phyloP scores from a whole-genome alignment of 768 basidiomycete species.

The Rhizopogon salebrosus region DNA sequence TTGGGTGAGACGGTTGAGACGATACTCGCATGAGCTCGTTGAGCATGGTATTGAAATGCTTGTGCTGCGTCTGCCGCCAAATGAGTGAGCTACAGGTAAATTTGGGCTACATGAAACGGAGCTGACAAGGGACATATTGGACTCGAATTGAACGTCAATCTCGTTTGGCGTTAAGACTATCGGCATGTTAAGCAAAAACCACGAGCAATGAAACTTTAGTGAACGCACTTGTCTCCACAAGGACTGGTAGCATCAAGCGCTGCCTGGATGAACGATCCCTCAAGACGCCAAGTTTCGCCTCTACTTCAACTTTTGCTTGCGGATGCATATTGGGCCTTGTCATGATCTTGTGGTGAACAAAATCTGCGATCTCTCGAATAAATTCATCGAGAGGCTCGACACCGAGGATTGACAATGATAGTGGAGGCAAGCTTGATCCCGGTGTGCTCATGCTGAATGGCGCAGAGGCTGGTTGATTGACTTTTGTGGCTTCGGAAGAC shows the following conservation, averaged over 20 bases:
- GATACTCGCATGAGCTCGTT: conserved; percentile 70
- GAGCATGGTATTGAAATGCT: conserved; percentile 80
- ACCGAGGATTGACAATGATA: conserved; percentile 78
- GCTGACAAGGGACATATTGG: conserved; percentile 85
- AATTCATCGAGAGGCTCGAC: conserved; percentile 93
- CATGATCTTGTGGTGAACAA: conserved; percentile 67
- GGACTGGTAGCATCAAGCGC: conserved; percentile 64
- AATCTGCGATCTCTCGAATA: conserved; percentile 87
- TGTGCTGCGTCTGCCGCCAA: conserved; percentile 70
- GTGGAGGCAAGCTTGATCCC: conserved; percentile 43
- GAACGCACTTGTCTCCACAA: conserved; percentile 79
- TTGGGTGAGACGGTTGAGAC: conserved; percentile 42
- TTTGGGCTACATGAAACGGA: conserved; percentile 1
- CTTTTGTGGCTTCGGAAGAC: conserved; percentile 22
- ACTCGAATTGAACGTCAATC: conserved; percentile 73
- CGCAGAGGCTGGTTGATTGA: conserved; percentile 12
- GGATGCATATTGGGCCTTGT: conserved; percentile 52
- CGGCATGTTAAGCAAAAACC: conserved; percentile 2
- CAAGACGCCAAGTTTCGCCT: conserved; percentile 84
- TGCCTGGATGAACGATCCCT: conserved; percentile 49
- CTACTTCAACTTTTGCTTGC: conserved; percentile 64
- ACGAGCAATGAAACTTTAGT: neutral
- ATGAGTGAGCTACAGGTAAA: conserved; percentile 10
- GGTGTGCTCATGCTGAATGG: conserved; percentile 21
- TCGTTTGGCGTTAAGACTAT: conserved; percentile 65